Evolutionary conservation across 208 protist species (phyloP), one percentile per base, ranked within the genome.

Genomic region (Dictyostelium gargantuum): DNA sequence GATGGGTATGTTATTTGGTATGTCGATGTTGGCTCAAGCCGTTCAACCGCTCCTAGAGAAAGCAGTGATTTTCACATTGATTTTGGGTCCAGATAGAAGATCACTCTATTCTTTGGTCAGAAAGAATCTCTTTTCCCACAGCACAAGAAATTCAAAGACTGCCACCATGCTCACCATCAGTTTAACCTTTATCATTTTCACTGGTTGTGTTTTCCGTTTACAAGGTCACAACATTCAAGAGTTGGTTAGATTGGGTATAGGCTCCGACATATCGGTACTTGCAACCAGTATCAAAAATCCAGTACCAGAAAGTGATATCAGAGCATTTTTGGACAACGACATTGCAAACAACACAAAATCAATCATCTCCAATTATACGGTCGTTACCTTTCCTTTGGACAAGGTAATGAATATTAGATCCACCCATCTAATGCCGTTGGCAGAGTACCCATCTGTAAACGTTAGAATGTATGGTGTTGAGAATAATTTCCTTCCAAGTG

Each of bases 131-230:
- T 76, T 95, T 6, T 96, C 96, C 61, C 98, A 99, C 81, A 94
- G 95, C 17, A 80, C 93, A 48, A 86, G 98, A 50, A 99, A 98
- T 89, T 89, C 94, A 63, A 99, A 98, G 93, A 98, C 98, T 32
- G 98, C 97, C 38, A 95, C 99, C 66, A 99, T 99, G 98, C 98
- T 99, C 76, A 97, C 98, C 8, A 95, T 98, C 5, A 96, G 93
- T 52, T 85, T 98, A 2, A 96, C 97, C n/a, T 97, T 96, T 75
- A 94, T 99, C 77, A 96, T 98, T 46, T 98, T 98, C 66, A 96
- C 95, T 6, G 97, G 98, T 70, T 96, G 98, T 38, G 97, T 95
- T 11, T 97, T 97, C 72, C 38, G 77, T 13, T 77, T 98, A 10
- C 95, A 97, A 81, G 92, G 85, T n/a, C 44, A 52, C 19, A 91